phyloP scores from a whole-genome alignment of 2,329 filamentous ascomycete genomes.

The Diaporthe humulicola region DNA sequence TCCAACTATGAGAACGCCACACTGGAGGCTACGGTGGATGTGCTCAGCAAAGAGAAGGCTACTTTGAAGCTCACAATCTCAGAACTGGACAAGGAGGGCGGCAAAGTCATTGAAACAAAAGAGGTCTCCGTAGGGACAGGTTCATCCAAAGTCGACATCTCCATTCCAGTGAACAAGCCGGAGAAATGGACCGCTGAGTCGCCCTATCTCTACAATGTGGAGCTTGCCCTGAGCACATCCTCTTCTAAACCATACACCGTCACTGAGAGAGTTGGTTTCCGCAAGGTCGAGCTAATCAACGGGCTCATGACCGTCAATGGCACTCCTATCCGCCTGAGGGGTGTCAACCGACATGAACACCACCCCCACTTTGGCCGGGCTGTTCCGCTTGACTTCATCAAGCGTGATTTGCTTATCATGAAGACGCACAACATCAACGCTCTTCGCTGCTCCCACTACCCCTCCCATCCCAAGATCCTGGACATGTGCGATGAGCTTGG shows the following conservation, averaged over 20 bases:
- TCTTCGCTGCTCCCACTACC: conserved; percentile 77
- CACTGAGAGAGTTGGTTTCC: conserved; percentile 72
- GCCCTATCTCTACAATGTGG: conserved; percentile 70
- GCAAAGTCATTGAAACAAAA: conserved; percentile 47
- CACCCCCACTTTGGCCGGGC: conserved; percentile 74
- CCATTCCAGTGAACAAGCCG: conserved; percentile 64
- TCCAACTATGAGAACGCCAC: conserved; percentile 62
- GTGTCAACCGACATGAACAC: conserved; percentile 79
- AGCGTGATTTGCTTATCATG: conserved; percentile 74
- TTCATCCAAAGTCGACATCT: conserved; percentile 54
- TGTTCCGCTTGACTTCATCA: conserved; percentile 73
- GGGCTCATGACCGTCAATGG: conserved; percentile 75
- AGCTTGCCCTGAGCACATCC: conserved; percentile 54
- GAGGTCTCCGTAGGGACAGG: conserved; percentile 46
- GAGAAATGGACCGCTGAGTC: conserved; percentile 78
- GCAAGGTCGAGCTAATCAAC: conserved; percentile 72
- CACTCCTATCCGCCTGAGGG: conserved; percentile 70
- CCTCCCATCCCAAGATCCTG: conserved; percentile 71
- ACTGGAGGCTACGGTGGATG: conserved; percentile 62
- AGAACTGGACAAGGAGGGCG: conserved; percentile 53
- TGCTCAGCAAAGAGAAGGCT: conserved; percentile 51
- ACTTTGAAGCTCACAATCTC: conserved; percentile 58
- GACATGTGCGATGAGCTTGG: conserved; percentile 76
- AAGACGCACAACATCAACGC: conserved; percentile 80
- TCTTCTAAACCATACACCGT: conserved; percentile 53